These are phyloP conservation scores for Coniochaeta hoffmannii DNA, from an alignment of 2,329 filamentous ascomycete species.

Conservation along the genomic window DNA sequence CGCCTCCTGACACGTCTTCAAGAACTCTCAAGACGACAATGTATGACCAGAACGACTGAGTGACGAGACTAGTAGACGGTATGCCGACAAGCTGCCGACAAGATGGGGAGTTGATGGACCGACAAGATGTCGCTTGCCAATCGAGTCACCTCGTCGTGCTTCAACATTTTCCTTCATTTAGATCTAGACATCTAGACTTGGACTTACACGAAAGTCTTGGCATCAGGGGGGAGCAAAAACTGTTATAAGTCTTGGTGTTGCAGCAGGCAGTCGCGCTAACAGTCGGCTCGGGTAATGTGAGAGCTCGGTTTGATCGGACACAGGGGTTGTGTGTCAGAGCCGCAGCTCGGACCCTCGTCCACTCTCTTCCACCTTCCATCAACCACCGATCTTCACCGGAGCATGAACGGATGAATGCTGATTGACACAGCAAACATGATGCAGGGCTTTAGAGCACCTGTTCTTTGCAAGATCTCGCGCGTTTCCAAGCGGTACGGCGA, in stretches of 20 bases:
- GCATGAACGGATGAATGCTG: background rate
- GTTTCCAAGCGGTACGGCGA: background rate
- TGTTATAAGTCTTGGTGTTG: background rate
- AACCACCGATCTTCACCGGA: background rate
- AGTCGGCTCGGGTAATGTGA: background rate
- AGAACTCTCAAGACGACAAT: too few relatives aligned
- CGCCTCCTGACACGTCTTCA: too few relatives aligned
- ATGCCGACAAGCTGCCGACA: too few relatives aligned
- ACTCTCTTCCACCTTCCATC: background rate
- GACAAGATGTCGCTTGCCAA: too few relatives aligned
- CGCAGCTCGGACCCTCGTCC: background rate
- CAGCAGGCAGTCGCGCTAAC: background rate
- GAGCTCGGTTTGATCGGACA: background rate
- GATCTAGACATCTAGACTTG: too few relatives aligned
- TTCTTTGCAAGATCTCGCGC: background rate
- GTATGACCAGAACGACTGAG: too few relatives aligned
- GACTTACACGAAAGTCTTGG: too few relatives aligned
- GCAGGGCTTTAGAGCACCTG: background rate
- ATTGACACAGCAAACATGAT: background rate
- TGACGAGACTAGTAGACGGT: too few relatives aligned
- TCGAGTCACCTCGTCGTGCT: too few relatives aligned
- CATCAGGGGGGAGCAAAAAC: too few relatives aligned
- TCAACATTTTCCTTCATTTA: too few relatives aligned
- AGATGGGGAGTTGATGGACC: too few relatives aligned
- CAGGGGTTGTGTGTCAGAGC: conserved; percentile 1